Evolutionary conservation across 192 early-diverging fungal genomes (phyloP), one percentile per base, ranked within the genome.

Genomic region (Linnemannia hyalina): DNA sequence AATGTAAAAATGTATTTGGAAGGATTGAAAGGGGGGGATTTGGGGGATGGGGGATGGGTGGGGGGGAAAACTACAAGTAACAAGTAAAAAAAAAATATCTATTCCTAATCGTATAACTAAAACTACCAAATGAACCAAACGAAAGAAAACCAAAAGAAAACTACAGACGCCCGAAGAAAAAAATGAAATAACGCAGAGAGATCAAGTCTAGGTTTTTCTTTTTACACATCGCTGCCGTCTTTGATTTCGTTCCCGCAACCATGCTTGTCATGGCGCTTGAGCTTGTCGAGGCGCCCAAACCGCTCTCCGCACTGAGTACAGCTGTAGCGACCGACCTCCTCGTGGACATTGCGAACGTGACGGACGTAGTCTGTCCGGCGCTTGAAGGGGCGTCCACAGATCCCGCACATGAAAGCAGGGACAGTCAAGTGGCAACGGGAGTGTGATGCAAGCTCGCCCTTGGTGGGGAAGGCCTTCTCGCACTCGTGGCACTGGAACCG

Each of bases 381-480:
- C 76, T 86, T 86, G 76, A 86, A 86, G 47, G 84, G 84, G n/a
- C 84, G 79, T 41, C 84, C 84, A 63, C 84, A 86, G 41, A 86
- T 80, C 13, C 84, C 84, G 44, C 84, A 86, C 32, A 86, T 70
- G 79, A 86, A 86, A 0, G 84, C 84, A 9, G 84, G 84, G 18
- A 86, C 84, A n/a, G 80, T 86, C 36, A 86, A 41, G 49, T 86
- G 84, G 52, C 84, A 86, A 3, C 84, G 52, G 1, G 84, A 86
- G 75, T 86, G 84, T 15, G 84, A 86, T 10, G 84, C 84, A 36
- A 86, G 44, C 79, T 86, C 84, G 22, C 84, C 84, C 46, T 86
- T 86, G 41, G 84, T 86, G 0, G 84, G 84, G 80, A 86, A 86
- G 2, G 84, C 84, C 63, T 86, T 86, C 32, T 86, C 84, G 63